These are phyloP conservation scores for Colletotrichum acutatum DNA, from an alignment of 2,329 filamentous ascomycete genomes.

Conservation along the genomic window DNA sequence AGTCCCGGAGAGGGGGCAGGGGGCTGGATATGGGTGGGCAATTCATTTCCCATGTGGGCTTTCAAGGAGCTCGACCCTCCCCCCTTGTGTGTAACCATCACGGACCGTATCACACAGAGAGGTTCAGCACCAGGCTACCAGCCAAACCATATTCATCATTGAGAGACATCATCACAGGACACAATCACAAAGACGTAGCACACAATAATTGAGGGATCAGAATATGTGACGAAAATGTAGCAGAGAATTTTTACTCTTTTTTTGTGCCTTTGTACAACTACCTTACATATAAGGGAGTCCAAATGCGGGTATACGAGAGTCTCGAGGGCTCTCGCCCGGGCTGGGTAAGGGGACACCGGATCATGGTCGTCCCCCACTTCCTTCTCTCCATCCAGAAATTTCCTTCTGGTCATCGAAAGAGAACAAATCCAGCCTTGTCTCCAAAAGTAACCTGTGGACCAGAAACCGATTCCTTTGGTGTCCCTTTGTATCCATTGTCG, in stretches of 20 bases:
- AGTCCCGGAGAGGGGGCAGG: not conserved
- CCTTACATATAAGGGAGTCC: constrained; percentile 46
- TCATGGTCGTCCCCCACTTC: constrained; percentile 1
- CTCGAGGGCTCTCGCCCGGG: constrained; percentile 16
- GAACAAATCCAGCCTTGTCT: constrained; percentile 27
- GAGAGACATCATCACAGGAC: not conserved
- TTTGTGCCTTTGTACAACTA: constrained; percentile 53
- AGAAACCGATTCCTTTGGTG: not conserved
- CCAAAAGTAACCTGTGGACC: constrained; percentile 31
- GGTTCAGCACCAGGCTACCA: too few relatives aligned
- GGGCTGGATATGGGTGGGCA: not conserved
- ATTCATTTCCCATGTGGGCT: constrained; percentile 1
- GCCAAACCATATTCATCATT: not conserved
- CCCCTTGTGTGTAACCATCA: not conserved
- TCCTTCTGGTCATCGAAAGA: constrained; percentile 14
- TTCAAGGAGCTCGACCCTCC: not conserved
- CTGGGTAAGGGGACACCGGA: constrained; percentile 32
- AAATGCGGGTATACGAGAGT: constrained; percentile 26
- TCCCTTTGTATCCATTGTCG: not conserved
- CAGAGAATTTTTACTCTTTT: constrained; percentile 49
- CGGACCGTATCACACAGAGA: not conserved
- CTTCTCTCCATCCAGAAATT: constrained; percentile 19
- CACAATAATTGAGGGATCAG: not conserved
- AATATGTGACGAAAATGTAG: not conserved
- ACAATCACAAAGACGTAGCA: not conserved